Conservation (phyloP, 2,329 filamentous ascomycete genomes). For the Akanthomyces uredinophilus region DNA sequence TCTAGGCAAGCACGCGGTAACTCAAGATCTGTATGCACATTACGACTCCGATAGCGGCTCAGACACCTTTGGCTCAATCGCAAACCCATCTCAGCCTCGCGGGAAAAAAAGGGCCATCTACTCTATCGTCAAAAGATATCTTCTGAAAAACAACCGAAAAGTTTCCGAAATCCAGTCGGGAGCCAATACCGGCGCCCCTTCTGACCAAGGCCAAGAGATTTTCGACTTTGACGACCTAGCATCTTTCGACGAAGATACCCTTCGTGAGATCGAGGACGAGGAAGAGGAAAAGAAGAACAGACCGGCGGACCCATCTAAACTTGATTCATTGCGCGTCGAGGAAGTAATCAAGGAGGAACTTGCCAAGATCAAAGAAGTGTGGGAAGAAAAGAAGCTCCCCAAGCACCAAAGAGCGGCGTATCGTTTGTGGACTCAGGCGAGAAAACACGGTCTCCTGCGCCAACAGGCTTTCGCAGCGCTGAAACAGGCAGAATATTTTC, state of each 20-base stretch:
- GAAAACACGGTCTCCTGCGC: constrained; percentile 31
- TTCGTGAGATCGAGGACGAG: constrained; percentile 58
- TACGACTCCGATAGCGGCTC: background rate
- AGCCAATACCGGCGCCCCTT: constrained; percentile 3
- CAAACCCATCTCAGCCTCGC: constrained; percentile 25
- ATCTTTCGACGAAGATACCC: constrained; percentile 49
- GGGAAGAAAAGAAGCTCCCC: constrained; percentile 55
- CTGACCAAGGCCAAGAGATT: constrained; percentile 32
- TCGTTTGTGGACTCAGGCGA: constrained; percentile 55
- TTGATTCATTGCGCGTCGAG: constrained; percentile 32
- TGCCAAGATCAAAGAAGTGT: constrained; percentile 43
- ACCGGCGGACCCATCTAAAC: background rate
- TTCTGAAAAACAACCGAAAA: constrained; percentile 27
- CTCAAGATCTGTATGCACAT: background rate
- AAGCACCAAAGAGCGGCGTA: constrained; percentile 53
- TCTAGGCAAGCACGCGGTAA: constrained; percentile 30
- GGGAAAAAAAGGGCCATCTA: constrained; percentile 42
- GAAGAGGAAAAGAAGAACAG: constrained; percentile 34
- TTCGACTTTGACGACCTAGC: constrained; percentile 37
- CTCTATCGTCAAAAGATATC: constrained; percentile 34
- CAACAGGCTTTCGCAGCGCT: constrained; percentile 32
- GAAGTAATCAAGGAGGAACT: constrained; percentile 51
- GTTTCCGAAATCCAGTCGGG: constrained; percentile 15
- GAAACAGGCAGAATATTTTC: constrained; percentile 36
- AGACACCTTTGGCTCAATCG: background rate